Conservation (phyloP, 139 green algal species). For the Limnomonas spitsbergensis region DNA sequence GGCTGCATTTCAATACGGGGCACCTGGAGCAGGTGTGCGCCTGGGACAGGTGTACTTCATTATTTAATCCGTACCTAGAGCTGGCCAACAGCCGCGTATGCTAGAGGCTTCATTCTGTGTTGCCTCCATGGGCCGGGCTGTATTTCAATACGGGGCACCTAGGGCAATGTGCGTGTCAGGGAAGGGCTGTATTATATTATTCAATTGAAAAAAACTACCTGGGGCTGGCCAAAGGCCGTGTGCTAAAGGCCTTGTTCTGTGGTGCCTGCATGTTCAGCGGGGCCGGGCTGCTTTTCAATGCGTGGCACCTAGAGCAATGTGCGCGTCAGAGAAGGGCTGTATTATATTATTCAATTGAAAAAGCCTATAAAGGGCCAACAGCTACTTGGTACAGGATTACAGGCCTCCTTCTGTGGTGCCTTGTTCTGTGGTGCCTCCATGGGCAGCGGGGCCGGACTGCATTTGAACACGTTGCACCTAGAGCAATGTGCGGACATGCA, state of each 20-base stretch:
- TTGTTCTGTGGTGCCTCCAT: slow-evolving; percentile 48
- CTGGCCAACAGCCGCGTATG: slow-evolving; percentile 69
- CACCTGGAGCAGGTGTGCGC: slow-evolving; percentile 40
- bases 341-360: no score
- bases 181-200: no score
- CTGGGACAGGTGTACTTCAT: no score
- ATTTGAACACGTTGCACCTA: slow-evolving; percentile 53
- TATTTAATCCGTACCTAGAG: slow-evolving; percentile 66
- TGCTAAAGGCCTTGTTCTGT: slow-evolving; percentile 68
- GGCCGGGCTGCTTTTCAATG: slow-evolving; percentile 53
- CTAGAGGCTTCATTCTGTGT: slow-evolving; percentile 71
- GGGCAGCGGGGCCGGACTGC: slow-evolving; percentile 33
- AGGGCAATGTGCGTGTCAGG: slow-evolving; percentile 31
- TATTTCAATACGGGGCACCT: slow-evolving; percentile 55
- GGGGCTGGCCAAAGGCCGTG: slow-evolving; percentile 67
- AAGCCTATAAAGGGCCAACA: slow-evolving; percentile 59
- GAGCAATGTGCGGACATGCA: no score
- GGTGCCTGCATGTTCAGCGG: slow-evolving; percentile 47
- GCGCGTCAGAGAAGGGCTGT: no score
- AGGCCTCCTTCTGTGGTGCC: slow-evolving; percentile 67
- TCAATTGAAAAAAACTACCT: no score
- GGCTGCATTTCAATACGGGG: slow-evolving; percentile 51
- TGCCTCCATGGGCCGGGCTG: slow-evolving; percentile 30
- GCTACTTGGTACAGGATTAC: slow-evolving; percentile 71
- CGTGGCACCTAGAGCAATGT: slow-evolving; percentile 36